Percentiles rank a stretch among this genome's conserved stretches.
Evolutionary conservation across 2,329 filamentous ascomycete genomes (phyloP).

Genomic region (Fusarium cicatricum): DNA sequence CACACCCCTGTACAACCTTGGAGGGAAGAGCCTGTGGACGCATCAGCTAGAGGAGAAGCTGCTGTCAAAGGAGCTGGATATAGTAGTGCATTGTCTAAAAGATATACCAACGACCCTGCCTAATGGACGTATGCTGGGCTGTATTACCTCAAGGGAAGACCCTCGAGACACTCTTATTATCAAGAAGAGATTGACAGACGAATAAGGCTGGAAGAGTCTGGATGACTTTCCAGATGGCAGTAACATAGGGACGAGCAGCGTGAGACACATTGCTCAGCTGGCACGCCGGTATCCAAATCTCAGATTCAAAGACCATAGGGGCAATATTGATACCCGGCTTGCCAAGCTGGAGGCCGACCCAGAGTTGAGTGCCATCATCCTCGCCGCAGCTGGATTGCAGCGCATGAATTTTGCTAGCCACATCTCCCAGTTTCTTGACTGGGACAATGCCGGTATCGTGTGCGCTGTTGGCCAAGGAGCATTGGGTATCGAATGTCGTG

Average conservation of each 20-base stretch:
- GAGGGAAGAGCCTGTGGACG: neutral
- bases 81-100: neutral
- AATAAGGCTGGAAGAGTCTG: no score
- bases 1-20: neutral
- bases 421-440: neutral
- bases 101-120: neutral
- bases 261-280: neutral
- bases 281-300: neutral
- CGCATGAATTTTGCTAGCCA: neutral
- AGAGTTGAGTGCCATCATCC: neutral
- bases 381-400: neutral
- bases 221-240: no score
- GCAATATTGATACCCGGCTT: slow-evolving; percentile 1
- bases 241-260: no score
- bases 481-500: neutral
- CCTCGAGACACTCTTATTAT: neutral
- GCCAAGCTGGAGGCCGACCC: neutral
- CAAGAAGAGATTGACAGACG: no score
- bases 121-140: neutral
- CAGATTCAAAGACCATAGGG: neutral
- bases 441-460: neutral
- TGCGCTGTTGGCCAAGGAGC: slow-evolving; percentile 1
- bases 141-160: neutral
- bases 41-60: neutral
- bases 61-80: neutral